phyloP scores from a whole-genome alignment of 2,329 filamentous ascomycete genomes.

The Sarocladiaceae sp. region DNA sequence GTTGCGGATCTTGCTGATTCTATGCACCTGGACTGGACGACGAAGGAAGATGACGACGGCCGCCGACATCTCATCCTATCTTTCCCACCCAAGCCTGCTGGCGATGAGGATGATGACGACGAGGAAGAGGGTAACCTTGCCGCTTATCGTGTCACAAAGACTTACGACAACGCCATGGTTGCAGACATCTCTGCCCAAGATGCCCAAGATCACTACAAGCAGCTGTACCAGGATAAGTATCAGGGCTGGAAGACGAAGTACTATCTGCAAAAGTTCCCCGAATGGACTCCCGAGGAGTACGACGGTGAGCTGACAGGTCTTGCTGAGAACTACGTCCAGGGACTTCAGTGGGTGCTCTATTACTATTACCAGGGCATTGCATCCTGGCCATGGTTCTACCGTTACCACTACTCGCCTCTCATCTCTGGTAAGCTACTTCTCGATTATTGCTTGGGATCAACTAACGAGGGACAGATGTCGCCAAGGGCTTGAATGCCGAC shows the following conservation, averaged over 20 bases:
- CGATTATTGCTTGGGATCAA: too few species aligned
- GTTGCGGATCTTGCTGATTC: slow-evolving; percentile 77
- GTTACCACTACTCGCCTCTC: slow-evolving; percentile 95
- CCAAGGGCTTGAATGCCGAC: slow-evolving; percentile 79
- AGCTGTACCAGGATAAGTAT: slow-evolving; percentile 88
- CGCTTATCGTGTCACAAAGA: slow-evolving; percentile 77
- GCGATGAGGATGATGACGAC: slow-evolving; percentile 46
- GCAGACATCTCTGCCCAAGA: slow-evolving; percentile 77
- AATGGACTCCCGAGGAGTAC: slow-evolving; percentile 78
- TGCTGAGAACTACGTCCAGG: slow-evolving; percentile 95
- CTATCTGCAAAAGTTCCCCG: slow-evolving; percentile 81
- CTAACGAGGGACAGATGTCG: slow-evolving; percentile 62
- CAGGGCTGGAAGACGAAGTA: slow-evolving; percentile 91
- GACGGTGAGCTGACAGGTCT: slow-evolving; percentile 71
- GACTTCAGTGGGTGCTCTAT: slow-evolving; percentile 94
- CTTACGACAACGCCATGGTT: slow-evolving; percentile 86
- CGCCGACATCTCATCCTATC: slow-evolving; percentile 47
- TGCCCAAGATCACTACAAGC: slow-evolving; percentile 71
- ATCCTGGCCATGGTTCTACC: slow-evolving; percentile 98
- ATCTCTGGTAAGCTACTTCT: slow-evolving; percentile 71
- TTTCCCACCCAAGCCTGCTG: slow-evolving; percentile 40
- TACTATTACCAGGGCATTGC: slow-evolving; percentile 98
- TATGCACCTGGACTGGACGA: slow-evolving; percentile 54
- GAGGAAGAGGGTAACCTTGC: slow-evolving; percentile 81
- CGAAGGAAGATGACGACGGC: slow-evolving; percentile 52